Evolutionary conservation across 2,329 filamentous ascomycete genomes (phyloP).

Genomic region (Aspergillus brasiliensis): DNA sequence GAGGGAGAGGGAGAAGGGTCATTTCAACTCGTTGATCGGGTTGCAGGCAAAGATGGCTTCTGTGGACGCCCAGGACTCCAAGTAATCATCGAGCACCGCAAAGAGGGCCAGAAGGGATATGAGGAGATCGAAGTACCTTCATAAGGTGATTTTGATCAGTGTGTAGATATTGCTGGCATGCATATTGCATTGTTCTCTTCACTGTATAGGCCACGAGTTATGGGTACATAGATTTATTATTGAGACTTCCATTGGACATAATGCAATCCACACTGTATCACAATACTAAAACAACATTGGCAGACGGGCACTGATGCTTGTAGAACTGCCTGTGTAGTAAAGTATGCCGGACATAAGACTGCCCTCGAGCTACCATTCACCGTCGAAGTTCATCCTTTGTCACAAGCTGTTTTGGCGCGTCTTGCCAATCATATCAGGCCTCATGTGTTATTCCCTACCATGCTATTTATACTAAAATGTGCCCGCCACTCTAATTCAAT

Average conservation of each 20-base stretch:
- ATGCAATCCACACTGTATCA: background rate
- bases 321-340: too few relatives aligned
- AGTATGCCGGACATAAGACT: too few relatives aligned
- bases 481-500: too few relatives aligned
- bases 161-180: background rate
- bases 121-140: conserved; percentile 46
- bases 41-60: conserved; percentile 48
- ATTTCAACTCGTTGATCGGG: conserved; percentile 41
- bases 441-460: too few relatives aligned
- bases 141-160: conserved; percentile 4
- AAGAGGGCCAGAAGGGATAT: conserved; percentile 48
- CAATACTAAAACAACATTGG: background rate
- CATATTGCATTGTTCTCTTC: background rate
- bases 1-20: conserved; percentile 36
- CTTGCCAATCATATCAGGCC: too few relatives aligned
- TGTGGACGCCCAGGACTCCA: conserved; percentile 48
- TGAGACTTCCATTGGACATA: background rate
- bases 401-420: too few relatives aligned
- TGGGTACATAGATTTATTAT: background rate
- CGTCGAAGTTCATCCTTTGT: too few relatives aligned
- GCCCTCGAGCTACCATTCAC: too few relatives aligned
- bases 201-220: background rate
- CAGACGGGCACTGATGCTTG: too few relatives aligned
- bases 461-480: too few relatives aligned
- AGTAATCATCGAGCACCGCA: conserved; percentile 46